Evolutionary conservation across 1,284 basidiomycete species (phyloP), one percentile per base, ranked within the genome.

Genomic region (Trichosporon faecale): DNA sequence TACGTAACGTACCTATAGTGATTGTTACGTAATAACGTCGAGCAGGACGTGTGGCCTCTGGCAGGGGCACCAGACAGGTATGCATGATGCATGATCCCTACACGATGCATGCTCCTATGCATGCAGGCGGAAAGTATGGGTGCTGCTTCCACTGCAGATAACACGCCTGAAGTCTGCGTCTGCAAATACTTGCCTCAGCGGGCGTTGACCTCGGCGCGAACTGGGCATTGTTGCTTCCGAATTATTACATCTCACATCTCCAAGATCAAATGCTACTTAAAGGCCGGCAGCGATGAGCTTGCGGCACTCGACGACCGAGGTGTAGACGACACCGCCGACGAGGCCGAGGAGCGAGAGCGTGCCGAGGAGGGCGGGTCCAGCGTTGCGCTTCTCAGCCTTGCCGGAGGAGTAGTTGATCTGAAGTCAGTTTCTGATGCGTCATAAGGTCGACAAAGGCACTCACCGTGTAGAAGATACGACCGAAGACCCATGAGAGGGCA

Each of bases 401-500:
- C 75, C 76, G 16, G 57, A n/a, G 55, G 64, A 27, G 77, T 81
- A 81, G 44, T 76, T 73, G 49, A 65, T 23, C 76, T 77, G 63
- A 8, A 23, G 40, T 40, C n/a, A 65, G 65, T 25, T 44, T 16
- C 14, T 5, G 18, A 21, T 2, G 40, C 16, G 18, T 3, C 9
- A 4, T 9, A 11, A 5, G 21, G 5, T 16, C 6, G 23, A 2
- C 18, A 33, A 29, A 21, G 9, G 31, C 9, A 77, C 78, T 68
- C 57, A 82, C 78, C 18, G 77, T 78, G 75, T 80, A 82, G 57
- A 66, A 60, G 67, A 78, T 29, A 44, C 77, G 70, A 65, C 77
- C 78, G 27, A 78, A 5, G 23, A 75, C 69, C 75, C 74, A 79
- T 44, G 72, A 23, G 46, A 74, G 23, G 61, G 72, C 65, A 33